Evolutionary conservation across 805 yeast species (phyloP), one percentile per base, ranked within the genome.

Genomic region (Ogataea chonburiensis): DNA sequence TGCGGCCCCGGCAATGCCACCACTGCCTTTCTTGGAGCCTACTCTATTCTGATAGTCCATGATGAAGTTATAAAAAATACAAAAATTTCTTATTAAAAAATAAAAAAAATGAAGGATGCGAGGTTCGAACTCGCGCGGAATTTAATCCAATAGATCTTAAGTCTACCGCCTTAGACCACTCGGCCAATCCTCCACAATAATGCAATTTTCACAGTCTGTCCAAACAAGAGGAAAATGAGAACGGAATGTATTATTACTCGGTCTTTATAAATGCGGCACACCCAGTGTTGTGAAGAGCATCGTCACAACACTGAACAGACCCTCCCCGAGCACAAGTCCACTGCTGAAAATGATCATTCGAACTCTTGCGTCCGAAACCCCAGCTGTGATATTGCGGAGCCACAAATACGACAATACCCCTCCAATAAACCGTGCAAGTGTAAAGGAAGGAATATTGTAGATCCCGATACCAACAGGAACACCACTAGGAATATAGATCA

Each of bases 381-480:
- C 27, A 4, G 22, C 26, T 5, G 29, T 15, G 8, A 36, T 58
- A 25, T 56, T 61, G 18, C 60, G 63, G 40, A 77, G 45, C 87
- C 89, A 78, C 46, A 64, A 44, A 53, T 73, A 73, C 1, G 88
- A 75, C 21, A 78, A 53, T 3, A 84, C 49, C 2, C 98, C 98
- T 7, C 98, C 98, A 15, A 87, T 43, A 56, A 93, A 91, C 50
- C 98, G 70, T 1, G 98, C 98, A 29, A 91, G 67, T 0, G 98
- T 93, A 63, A 91, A 93, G 31, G 87, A 81, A 3, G 98, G 98
- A 0, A 89, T 73, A 58, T 93, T 93, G 60, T 91, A 93, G 43
- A 91, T 87, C 12, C 98, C 98, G 34, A 91, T 84, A 1, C 98
- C 98, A 12, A 89, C 96, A 3, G 98, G 97, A 17, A 93, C 94